Evolutionary conservation across 148 eudicot species (phyloP), one percentile per base, ranked within the genome.

Genomic region (Rhododendron griersonianum): DNA sequence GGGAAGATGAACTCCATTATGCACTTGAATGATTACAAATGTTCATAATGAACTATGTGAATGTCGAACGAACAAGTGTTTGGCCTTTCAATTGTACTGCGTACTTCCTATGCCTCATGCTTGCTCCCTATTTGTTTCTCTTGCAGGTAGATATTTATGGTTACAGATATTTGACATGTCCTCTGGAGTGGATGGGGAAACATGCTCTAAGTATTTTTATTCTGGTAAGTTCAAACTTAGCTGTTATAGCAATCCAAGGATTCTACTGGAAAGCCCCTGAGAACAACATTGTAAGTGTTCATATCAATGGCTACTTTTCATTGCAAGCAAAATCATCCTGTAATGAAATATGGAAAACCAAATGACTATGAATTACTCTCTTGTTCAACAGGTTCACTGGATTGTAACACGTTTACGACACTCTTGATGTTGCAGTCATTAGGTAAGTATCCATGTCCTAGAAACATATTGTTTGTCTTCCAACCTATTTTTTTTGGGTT

Each of bases 101-200:
- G 11, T 50, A 28, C 82, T 48, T 80, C 61, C 0, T 1, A 81
- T 59, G 48, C 7, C 16, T 39, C 50, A 19, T 41, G 37, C 18
- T 14, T 39, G 41, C 25, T 65, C 9, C 59, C 57, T 76, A 21
- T 82, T 53, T 84, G 39, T 61, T 33, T 37, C 63, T n/a, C 14
- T n/a, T 84, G 81, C 91, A 94, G 98, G 96, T 96, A 8, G 98
- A 96, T 90, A 89, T 96, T 47, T 89, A 89, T 82, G 90, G 90
- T 67, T 93, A 91, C 87, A 89, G 96, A 87, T 53, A 84, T 59
- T 63, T 89, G 84, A 86, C 90, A 55, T 90, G 48, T 51, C 90
- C 74, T 25, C 88, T 96, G 86, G 98, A 96, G 90, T 92, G 95
- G 95, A 92, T 94, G 91, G 97, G 98, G 77, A 92, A 93, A 88